Evolutionary conservation across 352 stramenopile species (phyloP), one percentile per base, ranked within the genome.

Genomic region (Phytopythium kandeliae): DNA sequence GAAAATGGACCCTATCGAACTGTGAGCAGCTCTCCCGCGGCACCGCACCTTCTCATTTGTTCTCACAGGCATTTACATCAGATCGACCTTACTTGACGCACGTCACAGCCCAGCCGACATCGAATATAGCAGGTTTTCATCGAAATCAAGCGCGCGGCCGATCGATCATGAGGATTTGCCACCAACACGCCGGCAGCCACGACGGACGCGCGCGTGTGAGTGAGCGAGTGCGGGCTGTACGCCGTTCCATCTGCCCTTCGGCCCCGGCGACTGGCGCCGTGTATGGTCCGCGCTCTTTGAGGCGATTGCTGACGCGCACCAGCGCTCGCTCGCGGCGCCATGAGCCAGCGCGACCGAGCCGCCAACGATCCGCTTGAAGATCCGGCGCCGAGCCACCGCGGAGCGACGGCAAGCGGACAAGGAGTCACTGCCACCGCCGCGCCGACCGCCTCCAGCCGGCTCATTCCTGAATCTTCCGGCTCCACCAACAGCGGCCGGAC

Each of bases 381-480:
- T 38, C 26, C n/a, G 44, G 44, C 38, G 38, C 38, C 28, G 19
- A 45, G 38, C 28, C 30, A 19, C 38, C 28, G 38, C 15, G 38
- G 13, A 11, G 10, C 19, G 38, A 30, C 38, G 38, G 35, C 35
- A 40, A 22, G 17, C 16, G 34, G 34, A 4, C 19, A 28, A 28
- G 38, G 3, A n/a, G 9, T 13, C 10, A 12, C n/a, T 26, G 21
- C 43, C 43, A 26, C 36, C 42, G 25, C 25, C 17, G 13, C 42
- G 19, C 8, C n/a, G 5, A 24, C 44, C 8, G 16, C 43, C 17
- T 37, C n/a, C 0, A 30, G 22, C 22, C 22, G n/a, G 6, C 45
- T 51, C 45, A 51, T 51, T 51, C 45, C 45, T 36, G 30, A 38
- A 40, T 38, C 24, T 22, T 10, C 45, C 45, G 12, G 15, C 45